Evolutionary conservation across 345 rosid species (phyloP), one percentile per base, ranked within the genome.

Genomic region (Brassica cretica): DNA sequence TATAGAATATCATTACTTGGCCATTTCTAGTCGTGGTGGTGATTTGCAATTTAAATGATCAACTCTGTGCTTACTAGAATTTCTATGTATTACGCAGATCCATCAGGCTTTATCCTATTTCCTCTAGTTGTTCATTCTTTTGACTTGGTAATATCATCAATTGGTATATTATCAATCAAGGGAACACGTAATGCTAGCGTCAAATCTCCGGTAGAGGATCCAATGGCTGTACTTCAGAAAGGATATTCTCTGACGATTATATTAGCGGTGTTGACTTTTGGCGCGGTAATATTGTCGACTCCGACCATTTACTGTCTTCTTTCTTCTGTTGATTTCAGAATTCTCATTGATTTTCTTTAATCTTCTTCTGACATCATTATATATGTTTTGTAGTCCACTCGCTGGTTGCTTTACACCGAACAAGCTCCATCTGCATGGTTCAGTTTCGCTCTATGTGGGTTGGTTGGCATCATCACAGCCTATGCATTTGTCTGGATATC

Each of bases 391-490:
- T 88, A 95, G 97, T 93, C 99, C 51, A 93, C 99, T 19, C 90
- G 98, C 68, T 95, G 98, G 99, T 80, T 95, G 91, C 98, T 95
- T 82, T 87, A 95, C 71, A 89, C 98, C 27, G 98, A 95, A 74
- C 90, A 86, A 90, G 99, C 98, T 63, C 99, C 99, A 72, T 86
- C 94, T 49, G 99, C 99, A 5, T 95, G 99, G 99, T 84, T 93
- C 85, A 89, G 84, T 80, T 95, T 95, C 82, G 94, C 94, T 35
- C 83, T 95, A 51, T 95, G 99, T 72, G 99, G 99, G 66, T 76
- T 96, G 88, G 98, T 93, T 83, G 98, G 97, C 59, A 96, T 96
- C 76, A 87, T 89, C 80, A 96, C 99, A 27, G 99, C 98, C 44
- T 96, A 96, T 84, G 51, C 72, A 58, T 96, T 93, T 84, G 98